Evolutionary conservation across 2,329 filamentous ascomycete genomes (phyloP).

Genomic region (Cercospora citrullina): DNA sequence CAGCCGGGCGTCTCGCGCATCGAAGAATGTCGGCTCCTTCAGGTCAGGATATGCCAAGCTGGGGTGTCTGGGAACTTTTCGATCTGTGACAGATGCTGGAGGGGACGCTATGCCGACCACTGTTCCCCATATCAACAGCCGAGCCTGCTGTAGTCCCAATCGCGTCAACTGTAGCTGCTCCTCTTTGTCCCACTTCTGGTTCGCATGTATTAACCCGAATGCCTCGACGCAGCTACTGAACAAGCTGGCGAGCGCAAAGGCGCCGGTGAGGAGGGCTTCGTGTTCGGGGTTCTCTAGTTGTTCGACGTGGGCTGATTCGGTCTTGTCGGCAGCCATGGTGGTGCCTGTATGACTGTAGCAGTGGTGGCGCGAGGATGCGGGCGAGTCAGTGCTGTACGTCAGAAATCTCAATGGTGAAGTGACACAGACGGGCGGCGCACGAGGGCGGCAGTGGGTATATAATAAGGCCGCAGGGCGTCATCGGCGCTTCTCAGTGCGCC

Average conservation of each 20-base stretch:
- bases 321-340: slow-evolving; percentile 28
- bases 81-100: slow-evolving; percentile 45
- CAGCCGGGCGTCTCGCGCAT: slow-evolving; percentile 44
- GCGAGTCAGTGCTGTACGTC: not conserved
- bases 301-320: slow-evolving; percentile 29
- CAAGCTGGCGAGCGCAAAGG: slow-evolving; percentile 46
- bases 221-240: slow-evolving; percentile 52
- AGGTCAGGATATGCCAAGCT: slow-evolving; percentile 48
- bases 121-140: slow-evolving; percentile 52
- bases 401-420: not conserved
- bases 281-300: slow-evolving; percentile 29
- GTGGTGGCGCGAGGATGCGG: not conserved
- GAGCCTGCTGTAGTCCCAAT: slow-evolving; percentile 50
- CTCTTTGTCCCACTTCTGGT: slow-evolving; percentile 44
- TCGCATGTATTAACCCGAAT: slow-evolving; percentile 49
- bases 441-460: not conserved
- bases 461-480: not conserved
- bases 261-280: slow-evolving; percentile 41
- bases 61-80: slow-evolving; percentile 48
- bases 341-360: not conserved
- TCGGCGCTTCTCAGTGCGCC: slow-evolving; percentile 4
- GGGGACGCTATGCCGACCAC: slow-evolving; percentile 49
- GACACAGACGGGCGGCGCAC: not conserved
- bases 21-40: slow-evolving; percentile 48
- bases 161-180: slow-evolving; percentile 48